These are phyloP conservation scores for Trichothecium roseum DNA, from an alignment of 2,329 filamentous ascomycete species.

Conservation along the genomic window DNA sequence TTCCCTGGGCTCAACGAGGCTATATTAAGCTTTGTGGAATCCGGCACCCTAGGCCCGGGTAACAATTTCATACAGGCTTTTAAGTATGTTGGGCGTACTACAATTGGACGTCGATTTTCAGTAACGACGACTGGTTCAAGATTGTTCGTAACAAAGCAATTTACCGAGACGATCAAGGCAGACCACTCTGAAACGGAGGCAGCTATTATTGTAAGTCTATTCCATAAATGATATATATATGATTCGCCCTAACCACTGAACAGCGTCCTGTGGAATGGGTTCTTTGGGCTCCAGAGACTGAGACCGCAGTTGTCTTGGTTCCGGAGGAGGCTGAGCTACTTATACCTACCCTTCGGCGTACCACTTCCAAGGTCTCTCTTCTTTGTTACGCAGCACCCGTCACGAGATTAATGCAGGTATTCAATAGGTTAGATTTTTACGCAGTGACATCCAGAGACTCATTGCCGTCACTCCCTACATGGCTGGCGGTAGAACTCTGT, in stretches of 20 bases:
- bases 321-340: constrained; percentile 53
- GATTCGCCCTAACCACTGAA: too few species aligned
- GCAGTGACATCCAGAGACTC: constrained; percentile 34
- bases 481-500: constrained; percentile 48
- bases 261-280: constrained; percentile 49
- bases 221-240: too few species aligned
- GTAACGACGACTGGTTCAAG: too few species aligned
- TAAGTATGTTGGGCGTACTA: too few species aligned
- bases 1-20: constrained; percentile 38
- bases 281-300: constrained; percentile 36
- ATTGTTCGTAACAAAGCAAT: too few species aligned
- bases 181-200: too few species aligned
- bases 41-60: too few species aligned
- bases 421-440: constrained; percentile 44
- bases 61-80: too few species aligned
- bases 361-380: constrained; percentile 26
- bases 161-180: too few species aligned
- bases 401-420: constrained; percentile 48
- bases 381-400: constrained; percentile 50
- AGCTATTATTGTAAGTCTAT: too few species aligned
- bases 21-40: too few species aligned
- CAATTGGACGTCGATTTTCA: too few species aligned
- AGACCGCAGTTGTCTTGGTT: constrained; percentile 45
- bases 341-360: constrained; percentile 29
- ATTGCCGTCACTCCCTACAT: constrained; percentile 31